Conservation (phyloP, 208 protist genomes). For the Crithidia brevicula region DNA sequence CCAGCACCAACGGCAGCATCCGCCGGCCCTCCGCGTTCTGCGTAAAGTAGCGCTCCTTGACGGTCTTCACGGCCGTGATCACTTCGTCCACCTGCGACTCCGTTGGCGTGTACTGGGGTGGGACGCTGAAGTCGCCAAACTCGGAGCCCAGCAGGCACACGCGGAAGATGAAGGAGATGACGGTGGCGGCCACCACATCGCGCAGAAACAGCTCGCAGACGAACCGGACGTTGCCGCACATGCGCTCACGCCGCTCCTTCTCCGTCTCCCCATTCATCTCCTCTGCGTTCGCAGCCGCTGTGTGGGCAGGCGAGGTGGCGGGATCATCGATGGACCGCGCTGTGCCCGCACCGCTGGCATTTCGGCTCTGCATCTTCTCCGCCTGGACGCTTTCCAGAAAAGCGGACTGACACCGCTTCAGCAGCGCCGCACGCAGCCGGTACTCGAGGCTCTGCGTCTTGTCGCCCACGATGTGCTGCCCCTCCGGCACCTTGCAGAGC, state of each 20-base stretch:
- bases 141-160: slow-evolving; percentile 54
- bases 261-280: slow-evolving; percentile 32
- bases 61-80: slow-evolving; percentile 54
- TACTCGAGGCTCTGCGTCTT: slow-evolving; percentile 71
- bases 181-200: slow-evolving; percentile 58
- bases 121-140: slow-evolving; percentile 42
- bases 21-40: slow-evolving; percentile 37
- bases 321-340: neutral
- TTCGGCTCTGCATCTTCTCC: slow-evolving; percentile 11
- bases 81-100: slow-evolving; percentile 76
- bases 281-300: slow-evolving; percentile 3
- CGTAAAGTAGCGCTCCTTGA: slow-evolving; percentile 56
- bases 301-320: neutral
- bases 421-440: slow-evolving; percentile 66
- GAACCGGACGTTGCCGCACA: slow-evolving; percentile 82
- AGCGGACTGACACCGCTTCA: slow-evolving; percentile 71
- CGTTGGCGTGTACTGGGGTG: slow-evolving; percentile 66
- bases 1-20: slow-evolving; percentile 49
- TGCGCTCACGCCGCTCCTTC: slow-evolving; percentile 60
- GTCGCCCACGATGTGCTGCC: slow-evolving; percentile 63
- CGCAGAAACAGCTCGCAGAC: slow-evolving; percentile 77
- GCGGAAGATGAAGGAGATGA: slow-evolving; percentile 68
- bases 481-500: slow-evolving; percentile 67
- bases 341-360: neutral
- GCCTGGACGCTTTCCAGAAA: slow-evolving; percentile 46